Base-by-base conservation (phyloP, 108 stramenopile genomes). In the Nannochloropsis gaditana region DNA sequence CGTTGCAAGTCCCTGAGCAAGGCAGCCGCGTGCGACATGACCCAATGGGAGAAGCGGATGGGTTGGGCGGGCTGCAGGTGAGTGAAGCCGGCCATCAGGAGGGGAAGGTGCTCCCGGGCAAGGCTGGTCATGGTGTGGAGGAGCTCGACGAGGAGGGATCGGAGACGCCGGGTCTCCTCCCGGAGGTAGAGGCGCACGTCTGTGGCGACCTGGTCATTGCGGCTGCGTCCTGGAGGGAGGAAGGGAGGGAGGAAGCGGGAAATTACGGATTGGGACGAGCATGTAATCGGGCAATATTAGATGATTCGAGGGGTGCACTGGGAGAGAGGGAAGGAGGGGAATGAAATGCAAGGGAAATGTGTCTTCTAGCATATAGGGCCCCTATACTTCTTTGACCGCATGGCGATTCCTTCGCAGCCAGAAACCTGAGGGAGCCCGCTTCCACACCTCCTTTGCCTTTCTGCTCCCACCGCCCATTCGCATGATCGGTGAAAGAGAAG, bases 21-120 rank as follows among this genome's bases (percentile, higher is more conserved):
- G 9, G 97, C 94, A n/a, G 94, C 89, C 59, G 95, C 90, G 91
- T 99, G 97, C 83, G 93, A 94, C 94, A 96, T 92, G 80, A 98
- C 89, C 97, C 97, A 99, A 89, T 99, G 99, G 42, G 94, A 93
- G 81, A 94, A 98, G 5, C 99, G 89, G 41, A 92, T 94, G 43
- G 97, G 97, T 91, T 98, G 97, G 9, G 97, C 99, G 0, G 97
- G 97, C 92, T 99, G 99, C 44, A 99, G 93, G 90, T 98, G 99
- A 19, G 99, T 99, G 93, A 97, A 99, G 83, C 99, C 99, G 9
- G 99, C 95, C 95, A 97, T 96, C 87, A 99, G 94, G 41, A 96
- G 86, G 85, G 96, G 96, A 43, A 97, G 93, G 82, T 96, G 90
- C 83, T 95, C 88, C 83, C 92, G 88, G 42, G 97, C 95, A 73